phyloP scores from a whole-genome alignment of 805 yeast species.

The Candida hispaniensis region DNA sequence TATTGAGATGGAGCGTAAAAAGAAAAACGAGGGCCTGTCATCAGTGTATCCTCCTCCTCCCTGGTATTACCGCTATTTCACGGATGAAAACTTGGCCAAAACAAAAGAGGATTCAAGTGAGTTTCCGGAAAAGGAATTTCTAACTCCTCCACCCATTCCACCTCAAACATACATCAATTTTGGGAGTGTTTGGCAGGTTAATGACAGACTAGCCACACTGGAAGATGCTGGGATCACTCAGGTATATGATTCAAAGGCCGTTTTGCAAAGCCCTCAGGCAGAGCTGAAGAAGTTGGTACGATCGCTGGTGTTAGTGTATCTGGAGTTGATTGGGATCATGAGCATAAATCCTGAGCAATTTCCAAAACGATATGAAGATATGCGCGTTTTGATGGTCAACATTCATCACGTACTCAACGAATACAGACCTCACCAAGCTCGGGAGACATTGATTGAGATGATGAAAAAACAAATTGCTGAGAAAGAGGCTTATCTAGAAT shows the following conservation, averaged over 20 bases:
- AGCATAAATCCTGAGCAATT: conserved; percentile 59
- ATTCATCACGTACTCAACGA: conserved; percentile 86
- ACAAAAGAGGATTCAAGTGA: conserved; percentile 17
- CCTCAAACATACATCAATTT: conserved; percentile 57
- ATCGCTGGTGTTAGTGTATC: conserved; percentile 65
- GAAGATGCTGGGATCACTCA: conserved; percentile 69
- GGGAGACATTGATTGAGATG: conserved; percentile 74
- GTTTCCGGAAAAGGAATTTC: conserved; percentile 19
- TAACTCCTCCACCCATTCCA: conserved; percentile 30
- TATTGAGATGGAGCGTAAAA: conserved; percentile 17
- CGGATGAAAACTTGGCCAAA: conserved; percentile 49
- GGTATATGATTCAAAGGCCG: conserved; percentile 41
- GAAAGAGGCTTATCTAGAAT: conserved; percentile 24
- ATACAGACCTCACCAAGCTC: conserved; percentile 88
- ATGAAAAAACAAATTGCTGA: conserved; percentile 52
- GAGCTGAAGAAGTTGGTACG: conserved; percentile 74
- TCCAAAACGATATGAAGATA: conserved; percentile 58
- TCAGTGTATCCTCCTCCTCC: conserved; percentile 95
- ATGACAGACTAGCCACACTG: conserved; percentile 66
- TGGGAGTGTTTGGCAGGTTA: conserved; percentile 77
- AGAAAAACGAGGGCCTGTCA: conserved; percentile 34
- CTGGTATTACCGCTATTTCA: conserved; percentile 62
- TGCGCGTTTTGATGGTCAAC: conserved; percentile 71
- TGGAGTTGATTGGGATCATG: conserved; percentile 72
- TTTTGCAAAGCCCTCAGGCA: too few relatives aligned